Percentiles rank a stretch among this genome's conserved stretches.
phyloP scores from a whole-genome alignment of 371 early-diverging fungal species.

The Umbelopsis sp. region DNA sequence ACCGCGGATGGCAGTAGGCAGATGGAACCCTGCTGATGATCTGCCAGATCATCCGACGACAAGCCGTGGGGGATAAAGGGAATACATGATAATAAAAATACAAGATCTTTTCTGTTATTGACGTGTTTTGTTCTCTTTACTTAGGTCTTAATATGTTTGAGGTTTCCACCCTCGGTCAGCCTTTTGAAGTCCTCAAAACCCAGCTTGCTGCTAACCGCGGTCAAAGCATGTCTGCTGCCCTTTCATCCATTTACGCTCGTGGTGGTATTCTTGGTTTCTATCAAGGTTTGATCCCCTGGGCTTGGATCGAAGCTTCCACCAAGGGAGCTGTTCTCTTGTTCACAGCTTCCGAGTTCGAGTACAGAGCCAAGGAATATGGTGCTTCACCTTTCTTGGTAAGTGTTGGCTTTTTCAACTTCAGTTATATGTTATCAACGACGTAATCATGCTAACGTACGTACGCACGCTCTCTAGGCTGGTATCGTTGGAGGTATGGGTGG shows the following conservation, averaged over 20 bases:
- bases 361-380: constrained; percentile 59
- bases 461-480: constrained; percentile 62
- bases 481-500: constrained; percentile 93
- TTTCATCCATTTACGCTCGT: constrained; percentile 72
- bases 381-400: constrained; percentile 62
- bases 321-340: constrained; percentile 96
- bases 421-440: neutral
- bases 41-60: no score
- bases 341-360: constrained; percentile 93
- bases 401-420: constrained; percentile 21
- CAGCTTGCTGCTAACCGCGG: constrained; percentile 88
- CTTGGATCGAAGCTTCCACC: constrained; percentile 92
- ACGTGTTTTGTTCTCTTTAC: neutral
- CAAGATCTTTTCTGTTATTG: no score
- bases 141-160: constrained; percentile 77
- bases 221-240: constrained; percentile 64
- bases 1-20: neutral
- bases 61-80: no score
- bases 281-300: constrained; percentile 86
- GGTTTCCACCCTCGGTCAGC: constrained; percentile 88
- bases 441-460: neutral
- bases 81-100: no score
- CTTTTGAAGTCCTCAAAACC: constrained; percentile 91
- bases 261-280: constrained; percentile 85
- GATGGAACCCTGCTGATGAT: no score